Evolutionary conservation across 1,284 basidiomycete species (phyloP), one percentile per base, ranked within the genome.

Genomic region (Microbotryum saponariae): DNA sequence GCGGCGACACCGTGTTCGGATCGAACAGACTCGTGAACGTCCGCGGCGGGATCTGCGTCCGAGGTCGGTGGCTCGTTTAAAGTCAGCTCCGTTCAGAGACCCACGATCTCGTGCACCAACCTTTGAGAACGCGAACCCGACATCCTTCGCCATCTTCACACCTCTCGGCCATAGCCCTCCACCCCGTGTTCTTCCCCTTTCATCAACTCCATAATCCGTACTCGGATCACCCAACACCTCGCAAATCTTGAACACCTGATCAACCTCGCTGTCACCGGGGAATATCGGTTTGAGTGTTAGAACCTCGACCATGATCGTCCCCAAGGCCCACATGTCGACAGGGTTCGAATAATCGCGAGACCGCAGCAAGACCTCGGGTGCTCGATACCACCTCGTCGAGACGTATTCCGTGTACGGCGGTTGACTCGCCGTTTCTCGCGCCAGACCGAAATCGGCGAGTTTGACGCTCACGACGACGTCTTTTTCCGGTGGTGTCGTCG

Each of bases 371-470:
- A 99, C 91, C 76, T 99, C 96, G 18, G 96, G 96, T 0, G 96
- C 96, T 63, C 96, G 89, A 77, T 99, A 99, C 96, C 96, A 99
- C 51, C 96, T 82, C 29, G 96, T 99, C 31, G 92, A 91, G 29
- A 99, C 96, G 74, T 99, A 99, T 78, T 97, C 94, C 29, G 94
- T 97, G 74, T 97, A 99, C 0, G 96, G 96, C 0, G 96, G 93
- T 60, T 82, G 79, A 71, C 89, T 93, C 63, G 80, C 80, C 2
- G 88, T 96, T 74, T 96, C 92, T 60, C 94, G 80, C 6, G 96
- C 96, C 46, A 98, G 83, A 69, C 96, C 96, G 77, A 99, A 99
- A 76, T 99, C 96, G 29, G 96, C 96, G 25, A 99, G 83, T 77
- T 99, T 99, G 77, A 98, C 88, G 72, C 97, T 91, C 53, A 93